Evolutionary conservation across 1,284 basidiomycete genomes (phyloP), one percentile per base, ranked within the genome.

Genomic region (Moesziomyces aphidis): DNA sequence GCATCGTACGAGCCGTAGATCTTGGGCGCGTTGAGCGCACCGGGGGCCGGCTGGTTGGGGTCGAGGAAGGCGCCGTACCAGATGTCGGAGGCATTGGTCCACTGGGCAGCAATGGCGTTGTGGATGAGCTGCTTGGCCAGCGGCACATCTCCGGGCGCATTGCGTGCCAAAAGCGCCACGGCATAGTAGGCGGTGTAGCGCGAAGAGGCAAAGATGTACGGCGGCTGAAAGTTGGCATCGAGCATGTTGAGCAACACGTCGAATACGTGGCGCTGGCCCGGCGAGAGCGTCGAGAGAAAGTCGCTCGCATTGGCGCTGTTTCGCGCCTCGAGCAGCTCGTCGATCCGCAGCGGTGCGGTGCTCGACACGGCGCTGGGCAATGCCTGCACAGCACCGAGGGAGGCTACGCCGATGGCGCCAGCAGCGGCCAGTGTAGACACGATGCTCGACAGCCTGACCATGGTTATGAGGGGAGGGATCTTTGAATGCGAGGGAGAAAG

Each of bases 1-100:
- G 66, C 53, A 52, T 69, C 66, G 42, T 62, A 69, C 13, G 55
- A 62, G 55, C 66, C 66, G 23, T 69, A 69, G 48, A 69, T 69
- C 55, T 55, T 63, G 56, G 66, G 66, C 1, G 60, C 48, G 22
- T 69, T 62, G 51, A 69, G 59, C 43, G 57, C 48, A 46, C 66
- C 60, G 24, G 66, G 66, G 26, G 56, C 45, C 26, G 66, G 66
- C 52, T 63, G 61, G 56, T 55, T 51, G 5, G 56, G 55, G 24
- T 69, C 66, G 28, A 69, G 53, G 61, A 69, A 69, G 6, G 66
- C 66, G 17, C 66, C 66, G 50, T 69, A 69, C 66, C 66, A 69
- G 48, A 53, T 63, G 61, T 69, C 53, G 36, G 60, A 53, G 21
- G 49, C 50, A 31, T 69, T 69, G 15, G 57, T 69, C 44, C 44